Percentiles rank a stretch among this genome's conserved stretches.
Evolutionary conservation across 2,329 filamentous ascomycete species (phyloP).

Genomic region (Pseudogymnoascus sp.): DNA sequence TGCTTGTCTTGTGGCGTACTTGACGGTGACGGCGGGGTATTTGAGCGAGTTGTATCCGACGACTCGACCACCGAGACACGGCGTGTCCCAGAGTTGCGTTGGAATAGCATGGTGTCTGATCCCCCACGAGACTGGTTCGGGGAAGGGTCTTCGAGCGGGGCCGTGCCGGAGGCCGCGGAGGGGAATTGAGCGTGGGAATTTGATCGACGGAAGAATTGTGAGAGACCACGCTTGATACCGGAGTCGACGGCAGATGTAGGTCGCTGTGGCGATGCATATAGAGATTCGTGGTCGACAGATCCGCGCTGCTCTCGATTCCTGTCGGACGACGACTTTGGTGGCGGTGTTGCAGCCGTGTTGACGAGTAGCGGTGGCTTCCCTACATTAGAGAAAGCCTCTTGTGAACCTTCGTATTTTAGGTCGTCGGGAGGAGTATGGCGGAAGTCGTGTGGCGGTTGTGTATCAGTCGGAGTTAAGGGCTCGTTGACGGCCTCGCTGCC

Average conservation of each 20-base stretch:
- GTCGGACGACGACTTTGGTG: constrained; percentile 12
- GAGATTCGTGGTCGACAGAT: neutral
- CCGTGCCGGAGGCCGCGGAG: neutral
- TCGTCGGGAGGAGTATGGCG: constrained; percentile 29
- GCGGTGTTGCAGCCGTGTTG: constrained; percentile 21
- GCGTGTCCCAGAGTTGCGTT: constrained; percentile 26
- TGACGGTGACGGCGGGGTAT: constrained; percentile 43
- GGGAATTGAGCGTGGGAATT: neutral
- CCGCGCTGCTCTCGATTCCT: neutral
- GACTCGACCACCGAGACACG: constrained; percentile 41
- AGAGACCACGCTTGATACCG: constrained; percentile 20
- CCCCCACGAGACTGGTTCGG: constrained; percentile 11
- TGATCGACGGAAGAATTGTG: constrained; percentile 31
- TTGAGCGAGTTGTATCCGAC: constrained; percentile 39
- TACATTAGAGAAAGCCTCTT: constrained; percentile 11
- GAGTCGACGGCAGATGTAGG: neutral
- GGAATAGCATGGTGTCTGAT: constrained; percentile 24
- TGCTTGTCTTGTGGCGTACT: constrained; percentile 14
- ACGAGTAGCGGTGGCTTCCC: constrained; percentile 16
- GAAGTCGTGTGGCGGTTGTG: constrained; percentile 49
- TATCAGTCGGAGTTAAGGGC: constrained; percentile 53
- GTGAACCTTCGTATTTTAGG: constrained; percentile 5
- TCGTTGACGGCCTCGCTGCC: constrained; percentile 52
- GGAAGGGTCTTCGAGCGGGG: neutral
- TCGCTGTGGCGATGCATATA: neutral